Base-by-base conservation (phyloP, 2,329 filamentous ascomycete species). In the Trichoderma brevicompactum region DNA sequence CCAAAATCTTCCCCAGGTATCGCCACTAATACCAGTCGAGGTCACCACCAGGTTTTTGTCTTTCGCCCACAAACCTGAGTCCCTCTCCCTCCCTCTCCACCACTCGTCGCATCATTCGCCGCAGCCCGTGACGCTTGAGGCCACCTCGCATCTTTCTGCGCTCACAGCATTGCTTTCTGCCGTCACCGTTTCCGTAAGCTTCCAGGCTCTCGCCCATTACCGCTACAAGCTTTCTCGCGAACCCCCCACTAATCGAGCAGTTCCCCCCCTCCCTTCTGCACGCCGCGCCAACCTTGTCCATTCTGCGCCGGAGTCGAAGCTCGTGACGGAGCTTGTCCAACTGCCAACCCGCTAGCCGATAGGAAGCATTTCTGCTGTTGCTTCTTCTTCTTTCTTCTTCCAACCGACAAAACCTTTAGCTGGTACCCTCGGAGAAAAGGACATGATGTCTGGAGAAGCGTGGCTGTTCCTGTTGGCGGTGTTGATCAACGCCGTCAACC, bases 401-500 rank as follows among this genome's bases (percentile, higher is more conserved):
- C 40, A 32, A 50, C 44, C 15, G 23, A 28, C 23, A 28, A 28
- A 56, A 9, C 19, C 28, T 28, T 23, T 38, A 32, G 32, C 61
- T 15, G 43, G 15, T 75, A 82, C 74, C 46, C 43, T 66, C 43
- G 28, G 5, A 46, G 62, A 44, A 36, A 55, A 66, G 69, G 68
- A 65, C 70, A 79, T 78, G 71, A 97, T 97, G 94, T 97, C 94
- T 76, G 94, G 94, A 80, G 94, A 97, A 87, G 94, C 94, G 79
- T 97, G 95, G 95, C 85, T 99, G 79, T 99, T 96, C 84, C 89
- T 99, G 75, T 86, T 99, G 81, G 90, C 94, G 82, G 96, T 99
- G 80, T 87, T 99, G 79, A 96, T 99, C 85, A 99, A 99, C 84
- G 95, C 95, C 83, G 94, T 99, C 88, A 99, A 99, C 85, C 87